A percentile compares a stretch with the other conserved stretches of the same genome.
These are phyloP conservation scores for Delitschia confertaspora DNA, from an alignment of 495 filamentous ascomycete species.

Conservation along the genomic window DNA sequence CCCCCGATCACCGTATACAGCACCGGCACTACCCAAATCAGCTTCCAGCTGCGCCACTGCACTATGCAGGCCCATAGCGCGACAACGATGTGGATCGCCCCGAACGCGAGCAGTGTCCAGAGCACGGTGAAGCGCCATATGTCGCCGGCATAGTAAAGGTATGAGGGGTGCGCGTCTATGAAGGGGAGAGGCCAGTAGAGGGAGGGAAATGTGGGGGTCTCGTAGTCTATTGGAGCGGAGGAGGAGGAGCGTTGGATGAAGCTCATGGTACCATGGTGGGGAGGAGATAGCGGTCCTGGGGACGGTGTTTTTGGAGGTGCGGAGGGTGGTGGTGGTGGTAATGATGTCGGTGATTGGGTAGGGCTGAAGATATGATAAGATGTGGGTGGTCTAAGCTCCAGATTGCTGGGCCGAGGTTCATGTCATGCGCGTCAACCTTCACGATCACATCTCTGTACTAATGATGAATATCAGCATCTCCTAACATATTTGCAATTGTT, in stretches of 20 bases:
- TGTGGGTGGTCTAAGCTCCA: no score
- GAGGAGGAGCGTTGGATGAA: slow-evolving; percentile 35
- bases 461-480: not conserved
- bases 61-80: slow-evolving; percentile 64
- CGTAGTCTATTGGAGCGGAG: slow-evolving; percentile 56
- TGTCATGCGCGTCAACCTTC: no score
- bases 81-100: slow-evolving; percentile 58
- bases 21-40: slow-evolving; percentile 67
- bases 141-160: slow-evolving; percentile 69
- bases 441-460: not conserved
- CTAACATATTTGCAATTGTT: not conserved
- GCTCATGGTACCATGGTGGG: slow-evolving; percentile 4
- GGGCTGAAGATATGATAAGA: no score
- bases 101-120: slow-evolving; percentile 73
- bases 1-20: slow-evolving; percentile 67
- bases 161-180: slow-evolving; percentile 43
- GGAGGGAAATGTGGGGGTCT: slow-evolving; percentile 71
- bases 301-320: not conserved
- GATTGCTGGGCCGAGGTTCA: no score
- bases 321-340: not conserved
- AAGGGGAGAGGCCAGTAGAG: slow-evolving; percentile 69
- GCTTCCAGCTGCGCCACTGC: slow-evolving; percentile 57
- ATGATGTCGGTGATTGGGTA: no score
- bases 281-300: not conserved
- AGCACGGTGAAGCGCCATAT: slow-evolving; percentile 87